phyloP scores from a whole-genome alignment of 441 rosid genomes.

The Isatis lusitanica region DNA sequence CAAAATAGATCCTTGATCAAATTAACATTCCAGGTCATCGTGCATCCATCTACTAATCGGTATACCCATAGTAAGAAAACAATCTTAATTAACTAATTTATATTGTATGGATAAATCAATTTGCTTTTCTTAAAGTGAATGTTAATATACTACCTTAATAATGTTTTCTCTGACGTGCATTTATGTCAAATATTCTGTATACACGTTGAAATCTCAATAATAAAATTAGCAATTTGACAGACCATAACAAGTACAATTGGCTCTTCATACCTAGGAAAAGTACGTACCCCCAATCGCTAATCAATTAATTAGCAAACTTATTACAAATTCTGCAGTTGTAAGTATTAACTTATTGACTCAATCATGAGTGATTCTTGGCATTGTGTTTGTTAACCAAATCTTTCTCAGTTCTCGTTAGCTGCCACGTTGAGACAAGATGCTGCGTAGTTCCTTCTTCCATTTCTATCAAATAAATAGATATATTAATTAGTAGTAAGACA shows the following conservation, averaged over 20 bases:
- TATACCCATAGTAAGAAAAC: no score
- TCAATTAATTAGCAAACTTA: constrained; percentile 1
- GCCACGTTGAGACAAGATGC: constrained; percentile 7
- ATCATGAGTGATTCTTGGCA: constrained; percentile 30
- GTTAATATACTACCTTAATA: not conserved
- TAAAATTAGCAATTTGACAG: not conserved
- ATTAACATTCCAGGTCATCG: no score
- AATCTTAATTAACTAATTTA: no score
- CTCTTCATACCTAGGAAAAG: constrained; percentile 28
- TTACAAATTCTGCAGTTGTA: not conserved
- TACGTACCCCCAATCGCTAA: constrained; percentile 10
- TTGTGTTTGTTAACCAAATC: constrained; percentile 30
- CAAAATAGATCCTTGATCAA: no score
- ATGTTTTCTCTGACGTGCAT: not conserved
- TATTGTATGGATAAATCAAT: no score
- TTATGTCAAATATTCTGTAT: constrained; percentile 5
- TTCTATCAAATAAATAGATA: not conserved
- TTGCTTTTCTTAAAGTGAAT: no score
- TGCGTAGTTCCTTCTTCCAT: not conserved
- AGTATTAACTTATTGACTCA: not conserved
- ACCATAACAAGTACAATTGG: not conserved
- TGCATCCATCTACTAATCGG: no score
- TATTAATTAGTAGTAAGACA: not conserved
- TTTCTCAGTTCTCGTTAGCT: constrained; percentile 21
- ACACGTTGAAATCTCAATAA: constrained; percentile 11